phyloP scores from a whole-genome alignment of 2,329 filamentous ascomycete genomes.

The Hymenoscyphus repandus region DNA sequence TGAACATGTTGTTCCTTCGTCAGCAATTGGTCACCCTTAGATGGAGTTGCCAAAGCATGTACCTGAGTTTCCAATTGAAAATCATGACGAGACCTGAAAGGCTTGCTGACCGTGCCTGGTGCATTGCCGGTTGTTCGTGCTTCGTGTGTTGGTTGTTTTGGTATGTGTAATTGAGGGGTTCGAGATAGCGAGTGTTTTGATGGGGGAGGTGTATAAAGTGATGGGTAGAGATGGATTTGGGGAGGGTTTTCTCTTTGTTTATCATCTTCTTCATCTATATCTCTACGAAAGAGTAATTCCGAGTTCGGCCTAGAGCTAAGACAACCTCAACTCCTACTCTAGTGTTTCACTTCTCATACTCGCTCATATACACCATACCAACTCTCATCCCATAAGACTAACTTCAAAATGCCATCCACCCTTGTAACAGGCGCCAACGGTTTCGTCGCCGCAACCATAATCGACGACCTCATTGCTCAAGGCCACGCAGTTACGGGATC shows the following conservation, averaged over 20 bases:
- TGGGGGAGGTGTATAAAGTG: background rate
- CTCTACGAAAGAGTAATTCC: background rate
- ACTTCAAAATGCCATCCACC: slow-evolving; percentile 26
- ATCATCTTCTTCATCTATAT: background rate
- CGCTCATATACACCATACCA: too few relatives aligned
- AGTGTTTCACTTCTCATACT: background rate
- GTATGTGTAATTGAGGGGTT: background rate
- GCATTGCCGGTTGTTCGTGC: background rate
- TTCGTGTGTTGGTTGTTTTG: background rate
- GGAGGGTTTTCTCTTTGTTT: background rate
- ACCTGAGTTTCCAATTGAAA: background rate
- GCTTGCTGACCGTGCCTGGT: slow-evolving; percentile 1
- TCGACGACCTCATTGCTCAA: slow-evolving; percentile 23
- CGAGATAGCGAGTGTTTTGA: background rate
- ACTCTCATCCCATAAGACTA: background rate
- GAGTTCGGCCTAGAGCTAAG: background rate
- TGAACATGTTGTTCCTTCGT: background rate
- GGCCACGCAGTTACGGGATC: slow-evolving; percentile 26
- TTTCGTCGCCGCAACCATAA: slow-evolving; percentile 27
- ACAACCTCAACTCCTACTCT: background rate
- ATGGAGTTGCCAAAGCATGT: background rate
- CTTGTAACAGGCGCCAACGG: slow-evolving; percentile 30
- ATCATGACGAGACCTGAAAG: too few relatives aligned
- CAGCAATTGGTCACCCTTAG: background rate
- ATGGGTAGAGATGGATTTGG: background rate